phyloP scores from a whole-genome alignment of 441 rosid genomes.

The Gossypium gossypioides region DNA sequence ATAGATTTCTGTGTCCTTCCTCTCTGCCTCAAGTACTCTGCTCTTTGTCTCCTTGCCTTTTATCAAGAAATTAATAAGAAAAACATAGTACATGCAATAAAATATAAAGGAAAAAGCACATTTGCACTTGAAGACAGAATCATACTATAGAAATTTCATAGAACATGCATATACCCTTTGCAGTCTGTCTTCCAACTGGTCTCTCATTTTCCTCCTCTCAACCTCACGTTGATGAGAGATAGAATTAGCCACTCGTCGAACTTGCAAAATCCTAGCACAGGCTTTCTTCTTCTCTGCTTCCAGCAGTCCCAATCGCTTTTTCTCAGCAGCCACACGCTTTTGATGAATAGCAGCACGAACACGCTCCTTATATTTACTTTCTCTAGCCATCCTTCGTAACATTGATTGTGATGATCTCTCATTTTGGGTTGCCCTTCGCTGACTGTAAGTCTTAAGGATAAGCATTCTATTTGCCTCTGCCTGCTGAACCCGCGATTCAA shows the following conservation, averaged over 20 bases:
- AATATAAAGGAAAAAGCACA: not conserved
- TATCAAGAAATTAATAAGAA: slow-evolving; percentile 14
- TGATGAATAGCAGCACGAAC: slow-evolving; percentile 76
- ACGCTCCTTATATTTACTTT: slow-evolving; percentile 80
- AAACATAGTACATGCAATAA: slow-evolving; percentile 8
- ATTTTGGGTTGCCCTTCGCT: slow-evolving; percentile 59
- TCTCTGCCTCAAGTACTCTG: slow-evolving; percentile 84
- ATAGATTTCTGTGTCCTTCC: slow-evolving; percentile 45
- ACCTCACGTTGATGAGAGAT: slow-evolving; percentile 75
- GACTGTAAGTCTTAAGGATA: slow-evolving; percentile 63
- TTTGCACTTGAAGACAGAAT: not conserved
- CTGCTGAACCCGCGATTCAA: slow-evolving; percentile 68
- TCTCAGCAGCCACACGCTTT: slow-evolving; percentile 88
- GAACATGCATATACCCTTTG: slow-evolving; percentile 54
- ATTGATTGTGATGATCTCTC: slow-evolving; percentile 83
- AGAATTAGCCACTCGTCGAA: slow-evolving; percentile 57
- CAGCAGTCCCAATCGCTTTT: slow-evolving; percentile 67
- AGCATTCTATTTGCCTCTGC: slow-evolving; percentile 89
- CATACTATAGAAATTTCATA: not conserved
- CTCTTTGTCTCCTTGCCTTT: slow-evolving; percentile 82
- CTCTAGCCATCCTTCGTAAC: slow-evolving; percentile 64
- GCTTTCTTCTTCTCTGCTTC: slow-evolving; percentile 88
- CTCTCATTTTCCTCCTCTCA: slow-evolving; percentile 77
- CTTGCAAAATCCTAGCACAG: slow-evolving; percentile 65
- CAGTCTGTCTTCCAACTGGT: slow-evolving; percentile 71